Base-by-base conservation (phyloP, 805 yeast species). In the Nakazawaea laoshanensis region DNA sequence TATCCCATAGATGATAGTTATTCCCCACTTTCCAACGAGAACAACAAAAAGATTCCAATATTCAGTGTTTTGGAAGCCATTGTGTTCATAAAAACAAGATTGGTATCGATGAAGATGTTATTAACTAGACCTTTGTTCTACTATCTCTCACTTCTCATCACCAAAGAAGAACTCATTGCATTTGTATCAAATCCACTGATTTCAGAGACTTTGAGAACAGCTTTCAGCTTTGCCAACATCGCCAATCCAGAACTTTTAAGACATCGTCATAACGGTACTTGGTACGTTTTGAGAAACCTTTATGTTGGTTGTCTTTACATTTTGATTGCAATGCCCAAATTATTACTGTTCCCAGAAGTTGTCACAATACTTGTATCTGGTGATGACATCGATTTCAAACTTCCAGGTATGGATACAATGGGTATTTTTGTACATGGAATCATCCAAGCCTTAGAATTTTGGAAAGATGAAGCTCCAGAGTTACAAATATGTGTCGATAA, bases 221-320 rank as follows among this genome's bases (percentile, higher is more conserved):
- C 33, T 15, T 29, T 32, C 13, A 17, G 8, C 8, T 27, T 58
- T 4, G 63, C 65, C 7, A 58, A 59, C 37, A 39, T 57, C 28
- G 48, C 48, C 29, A 51, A 59, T 19, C 63, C 64, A 3, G 57
- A 55, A 23, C 35, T 60, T 22, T 55, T 56, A 5, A 55, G 49
- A 19, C 59, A 57, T 37, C 48, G 66, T 36, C 66, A 60, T 38
- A 60, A 63, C 2, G 65, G 67, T 0, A 53, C 52, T 42, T 59
- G 64, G 64, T 60, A 48, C 40, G 58, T 55, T 35, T 36, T 60
- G 29, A 41, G 67, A 29, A 59, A 57, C 30, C 28, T 52, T 24
- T 45, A 56, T 24, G 42, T 47, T 22, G 65, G 61, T 2, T 27
- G 30, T 13, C 19, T 30, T 5, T 35, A 30, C 4, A 50, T 35